Base-by-base conservation (phyloP, 495 filamentous ascomycete species). In the Annulohypoxylon stygium region DNA sequence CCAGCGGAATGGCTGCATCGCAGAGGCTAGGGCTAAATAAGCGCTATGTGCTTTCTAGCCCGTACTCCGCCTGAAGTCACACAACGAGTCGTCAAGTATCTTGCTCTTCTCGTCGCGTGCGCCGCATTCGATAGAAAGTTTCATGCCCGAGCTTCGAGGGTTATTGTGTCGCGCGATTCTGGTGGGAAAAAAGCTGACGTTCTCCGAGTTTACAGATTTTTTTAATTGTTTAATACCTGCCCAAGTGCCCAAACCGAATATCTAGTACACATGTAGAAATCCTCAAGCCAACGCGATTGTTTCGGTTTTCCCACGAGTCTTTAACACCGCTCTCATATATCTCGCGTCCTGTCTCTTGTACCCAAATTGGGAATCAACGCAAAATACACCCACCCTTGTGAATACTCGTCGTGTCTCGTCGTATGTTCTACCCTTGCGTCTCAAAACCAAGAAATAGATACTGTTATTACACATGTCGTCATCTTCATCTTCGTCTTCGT, bases 91-190 rank as follows among this genome's bases (percentile, higher is more conserved):
- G 25, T 33, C 50, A 25, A 25, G 1, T 14, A 0, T 30, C 50
- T 54, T 54, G 12, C 25, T 54, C 16, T 54, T 33, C 23, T 26
- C 12, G 48, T 51, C 48, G 18, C 48, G 48, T 54, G 23, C 50
- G 50, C 12, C 25, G 50, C 4, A n/a, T 14, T 43, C 39, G 10
- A 11, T 54, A 25, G 14, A 33, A 7, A 25, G 7, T 1, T 30
- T 1, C 1, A 23, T 23, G 20, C 20, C 20, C 20, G 20, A 9
- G 9, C 11, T 23, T 6, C 5, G 20, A 53, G 20, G 1, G 20
- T 23, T 23, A 23, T 23, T 23, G 20, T 23, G 20, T 23, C 20
- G 0, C 30, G 30, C 30, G 30, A 30, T 30, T 30, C 3, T 6
- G 30, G 5, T 30, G 30, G 5, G 30, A 23, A 23, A 23, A 23